Percentiles rank a stretch among this genome's conserved stretches.
These are phyloP conservation scores for Microdochium nivale DNA, from an alignment of 2,329 filamentous ascomycete genomes.

Conservation along the genomic window DNA sequence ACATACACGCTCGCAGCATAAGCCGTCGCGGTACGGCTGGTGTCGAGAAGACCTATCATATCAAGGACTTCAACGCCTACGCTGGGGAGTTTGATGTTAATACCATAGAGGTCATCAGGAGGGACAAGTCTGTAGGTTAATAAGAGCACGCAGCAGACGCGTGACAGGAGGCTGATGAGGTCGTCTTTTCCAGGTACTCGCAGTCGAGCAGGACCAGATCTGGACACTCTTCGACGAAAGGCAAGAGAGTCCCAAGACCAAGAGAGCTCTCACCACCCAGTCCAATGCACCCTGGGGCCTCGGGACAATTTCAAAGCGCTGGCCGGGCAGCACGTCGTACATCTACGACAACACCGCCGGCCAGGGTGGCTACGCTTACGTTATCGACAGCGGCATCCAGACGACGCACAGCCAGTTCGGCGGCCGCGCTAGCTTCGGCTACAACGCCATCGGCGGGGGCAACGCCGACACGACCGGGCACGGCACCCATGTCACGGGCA, in stretches of 20 bases:
- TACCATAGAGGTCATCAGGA: constrained; percentile 28
- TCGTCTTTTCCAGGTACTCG: constrained; percentile 14
- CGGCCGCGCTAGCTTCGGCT: constrained; percentile 28
- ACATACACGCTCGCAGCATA: constrained; percentile 26
- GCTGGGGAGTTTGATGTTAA: constrained; percentile 32
- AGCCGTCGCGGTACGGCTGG: constrained; percentile 21
- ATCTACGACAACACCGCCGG: constrained; percentile 32
- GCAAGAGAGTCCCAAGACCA: constrained; percentile 15
- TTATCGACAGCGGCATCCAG: constrained; percentile 47
- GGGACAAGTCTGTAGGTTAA: constrained; percentile 19
- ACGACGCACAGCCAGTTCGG: constrained; percentile 35
- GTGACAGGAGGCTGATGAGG: no score
- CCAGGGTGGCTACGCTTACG: constrained; percentile 35
- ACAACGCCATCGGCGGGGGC: constrained; percentile 23
- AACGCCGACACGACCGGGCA: constrained; percentile 30
- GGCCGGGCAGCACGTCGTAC: constrained; percentile 24
- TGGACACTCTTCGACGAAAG: constrained; percentile 11
- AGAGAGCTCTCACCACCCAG: constrained; percentile 23
- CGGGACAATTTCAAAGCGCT: constrained; percentile 32
- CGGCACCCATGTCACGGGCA: constrained; percentile 38
- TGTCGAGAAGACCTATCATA: constrained; percentile 31
- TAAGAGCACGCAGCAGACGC: not conserved
- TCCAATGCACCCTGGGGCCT: constrained; percentile 32
- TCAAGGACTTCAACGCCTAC: constrained; percentile 31
- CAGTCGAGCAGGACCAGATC: constrained; percentile 20